These are phyloP conservation scores for Paecilomyces sp. DNA, from an alignment of 2,329 filamentous ascomycete genomes.

Conservation along the genomic window DNA sequence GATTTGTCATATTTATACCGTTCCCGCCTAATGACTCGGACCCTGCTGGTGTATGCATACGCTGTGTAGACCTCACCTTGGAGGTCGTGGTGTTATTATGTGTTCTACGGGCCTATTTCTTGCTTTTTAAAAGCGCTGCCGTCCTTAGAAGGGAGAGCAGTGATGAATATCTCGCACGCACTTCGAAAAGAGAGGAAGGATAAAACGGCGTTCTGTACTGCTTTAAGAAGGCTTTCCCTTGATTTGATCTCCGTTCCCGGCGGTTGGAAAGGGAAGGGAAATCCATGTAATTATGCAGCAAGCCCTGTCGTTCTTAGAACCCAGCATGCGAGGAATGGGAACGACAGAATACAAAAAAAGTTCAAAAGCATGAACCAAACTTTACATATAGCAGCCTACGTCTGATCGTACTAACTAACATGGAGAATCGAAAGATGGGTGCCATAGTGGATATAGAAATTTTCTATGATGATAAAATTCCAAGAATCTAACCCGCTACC, in stretches of 20 bases:
- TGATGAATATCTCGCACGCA: conserved; percentile 20
- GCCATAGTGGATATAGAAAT: too few relatives aligned
- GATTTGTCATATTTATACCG: neutral
- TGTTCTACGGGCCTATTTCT: neutral
- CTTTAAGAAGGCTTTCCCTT: neutral
- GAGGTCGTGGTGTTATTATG: neutral
- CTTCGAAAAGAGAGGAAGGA: conserved; percentile 8
- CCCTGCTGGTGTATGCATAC: neutral
- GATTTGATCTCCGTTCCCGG: neutral
- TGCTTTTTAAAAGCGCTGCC: neutral
- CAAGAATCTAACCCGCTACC: too few relatives aligned
- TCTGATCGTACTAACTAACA: too few relatives aligned
- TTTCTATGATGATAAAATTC: too few relatives aligned
- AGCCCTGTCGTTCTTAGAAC: neutral
- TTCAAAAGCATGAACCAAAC: neutral
- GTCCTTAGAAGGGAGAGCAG: conserved; percentile 3
- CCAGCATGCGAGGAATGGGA: neutral
- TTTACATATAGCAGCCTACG: neutral
- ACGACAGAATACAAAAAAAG: neutral
- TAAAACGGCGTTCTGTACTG: neutral
- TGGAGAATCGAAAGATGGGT: too few relatives aligned
- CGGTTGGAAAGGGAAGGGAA: neutral
- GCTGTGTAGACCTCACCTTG: neutral
- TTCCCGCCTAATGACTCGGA: neutral
- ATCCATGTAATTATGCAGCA: neutral